Conservation (phyloP, 495 filamentous ascomycete genomes). For the Hypoxylon intermedium region DNA sequence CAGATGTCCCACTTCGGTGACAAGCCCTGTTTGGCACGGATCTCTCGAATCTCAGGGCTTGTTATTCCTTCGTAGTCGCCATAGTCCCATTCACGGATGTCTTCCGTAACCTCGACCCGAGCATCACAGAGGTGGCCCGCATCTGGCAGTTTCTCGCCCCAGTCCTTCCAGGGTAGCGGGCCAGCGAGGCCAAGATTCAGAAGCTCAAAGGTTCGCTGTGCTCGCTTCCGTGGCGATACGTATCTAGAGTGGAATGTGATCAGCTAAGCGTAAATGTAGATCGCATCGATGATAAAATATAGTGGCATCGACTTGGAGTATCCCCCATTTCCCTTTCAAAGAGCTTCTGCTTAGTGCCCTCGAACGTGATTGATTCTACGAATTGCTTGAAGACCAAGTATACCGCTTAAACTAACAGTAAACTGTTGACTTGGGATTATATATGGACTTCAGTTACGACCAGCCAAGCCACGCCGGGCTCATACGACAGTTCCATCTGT, state of each 20-base stretch:
- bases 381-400: too few relatives aligned
- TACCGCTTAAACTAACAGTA: too few relatives aligned
- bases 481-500: too few relatives aligned
- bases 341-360: too few relatives aligned
- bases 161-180: conserved; percentile 54
- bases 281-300: background rate
- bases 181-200: conserved; percentile 64
- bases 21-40: conserved; percentile 65
- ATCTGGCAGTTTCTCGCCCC: conserved; percentile 44
- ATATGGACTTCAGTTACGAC: too few relatives aligned
- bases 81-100: conserved; percentile 94
- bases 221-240: conserved; percentile 85
- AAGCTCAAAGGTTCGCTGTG: conserved; percentile 85
- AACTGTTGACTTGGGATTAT: too few relatives aligned
- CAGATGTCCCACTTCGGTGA: conserved; percentile 79
- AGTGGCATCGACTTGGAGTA: too few relatives aligned
- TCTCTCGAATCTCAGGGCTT: conserved; percentile 68
- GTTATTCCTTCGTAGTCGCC: conserved; percentile 94
- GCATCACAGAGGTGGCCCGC: conserved; percentile 50
- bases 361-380: too few relatives aligned
- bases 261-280: too few relatives aligned
- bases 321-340: too few relatives aligned
- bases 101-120: conserved; percentile 71
- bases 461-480: too few relatives aligned
- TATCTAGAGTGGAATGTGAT: conserved; percentile 63